A percentile compares a stretch with the other conserved stretches of the same genome.
These are phyloP conservation scores for Xylariaceae sp. DNA, from an alignment of 2,329 filamentous ascomycete genomes.

Conservation along the genomic window DNA sequence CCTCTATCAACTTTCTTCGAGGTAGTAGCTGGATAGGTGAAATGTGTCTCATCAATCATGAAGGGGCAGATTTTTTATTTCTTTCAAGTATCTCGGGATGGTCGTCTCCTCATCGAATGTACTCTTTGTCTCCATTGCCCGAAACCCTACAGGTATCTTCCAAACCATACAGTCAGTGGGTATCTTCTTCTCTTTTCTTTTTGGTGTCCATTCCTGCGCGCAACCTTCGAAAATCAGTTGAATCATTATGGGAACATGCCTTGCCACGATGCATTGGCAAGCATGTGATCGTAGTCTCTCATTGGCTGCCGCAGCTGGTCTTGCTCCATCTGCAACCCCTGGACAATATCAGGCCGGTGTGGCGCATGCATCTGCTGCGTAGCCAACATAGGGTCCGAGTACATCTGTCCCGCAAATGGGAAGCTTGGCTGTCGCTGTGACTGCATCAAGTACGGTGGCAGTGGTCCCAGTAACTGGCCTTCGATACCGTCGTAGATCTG, in stretches of 20 bases:
- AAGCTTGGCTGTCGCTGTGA: conserved; percentile 40
- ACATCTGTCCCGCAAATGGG: conserved; percentile 42
- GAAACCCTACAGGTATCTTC: conserved; percentile 13
- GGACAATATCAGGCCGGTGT: conserved; percentile 25
- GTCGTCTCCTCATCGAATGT: conserved; percentile 2
- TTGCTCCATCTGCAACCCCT: conserved; percentile 24
- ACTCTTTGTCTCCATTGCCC: background rate
- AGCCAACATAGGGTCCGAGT: conserved; percentile 39
- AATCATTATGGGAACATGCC: conserved; percentile 29
- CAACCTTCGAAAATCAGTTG: conserved; percentile 13
- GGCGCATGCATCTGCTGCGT: conserved; percentile 35
- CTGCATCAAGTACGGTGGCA: conserved; percentile 67
- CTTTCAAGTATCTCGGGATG: background rate
- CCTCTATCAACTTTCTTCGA: conserved; percentile 4
- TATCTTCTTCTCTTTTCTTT: conserved; percentile 24
- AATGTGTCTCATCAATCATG: conserved; percentile 14
- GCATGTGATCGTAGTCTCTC: conserved; percentile 46
- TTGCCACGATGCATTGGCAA: conserved; percentile 36
- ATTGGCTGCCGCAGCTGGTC: conserved; percentile 34
- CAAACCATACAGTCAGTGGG: conserved; percentile 22
- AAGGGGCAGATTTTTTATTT: background rate
- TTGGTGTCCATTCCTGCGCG: background rate
- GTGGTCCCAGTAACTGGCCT: conserved; percentile 64
- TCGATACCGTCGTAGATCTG: conserved; percentile 61
- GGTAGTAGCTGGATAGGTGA: background rate